phyloP scores from a whole-genome alignment of 768 basidiomycete species.

The Podaxis carcinomalis region DNA sequence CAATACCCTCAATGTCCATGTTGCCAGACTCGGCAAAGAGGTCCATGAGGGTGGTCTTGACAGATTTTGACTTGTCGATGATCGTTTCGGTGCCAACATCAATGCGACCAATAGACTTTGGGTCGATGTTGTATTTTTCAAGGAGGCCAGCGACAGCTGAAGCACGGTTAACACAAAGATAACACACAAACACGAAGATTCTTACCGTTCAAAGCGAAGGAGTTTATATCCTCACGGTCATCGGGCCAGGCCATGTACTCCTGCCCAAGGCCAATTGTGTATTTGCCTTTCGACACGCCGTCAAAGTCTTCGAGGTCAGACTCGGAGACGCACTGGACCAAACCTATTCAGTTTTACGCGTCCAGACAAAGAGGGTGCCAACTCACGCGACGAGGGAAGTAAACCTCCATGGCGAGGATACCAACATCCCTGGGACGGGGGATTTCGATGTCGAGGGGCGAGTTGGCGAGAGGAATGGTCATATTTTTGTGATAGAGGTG shows the following conservation, averaged over 20 bases:
- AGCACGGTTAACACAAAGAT: slow-evolving; percentile 6
- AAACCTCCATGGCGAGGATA: slow-evolving; percentile 89
- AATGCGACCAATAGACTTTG: slow-evolving; percentile 92
- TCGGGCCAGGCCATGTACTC: slow-evolving; percentile 99
- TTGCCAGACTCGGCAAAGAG: slow-evolving; percentile 92
- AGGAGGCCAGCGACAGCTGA: slow-evolving; percentile 86
- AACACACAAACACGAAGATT: not conserved
- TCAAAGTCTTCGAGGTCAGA: slow-evolving; percentile 92
- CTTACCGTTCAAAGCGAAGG: slow-evolving; percentile 90
- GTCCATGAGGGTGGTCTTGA: slow-evolving; percentile 98
- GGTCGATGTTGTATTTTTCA: slow-evolving; percentile 93
- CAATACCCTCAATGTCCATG: slow-evolving; percentile 96
- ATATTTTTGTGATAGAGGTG: slow-evolving; percentile 22
- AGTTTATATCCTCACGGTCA: slow-evolving; percentile 99
- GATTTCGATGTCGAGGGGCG: slow-evolving; percentile 31
- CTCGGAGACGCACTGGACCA: slow-evolving; percentile 85
- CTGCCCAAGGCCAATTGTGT: slow-evolving; percentile 98
- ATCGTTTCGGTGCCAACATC: slow-evolving; percentile 99
- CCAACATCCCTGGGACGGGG: slow-evolving; percentile 90
- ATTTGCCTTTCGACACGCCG: slow-evolving; percentile 92
- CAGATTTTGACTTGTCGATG: slow-evolving; percentile 99
- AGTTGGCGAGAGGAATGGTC: slow-evolving; percentile 35
- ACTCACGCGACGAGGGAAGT: slow-evolving; percentile 88
- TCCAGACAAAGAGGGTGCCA: slow-evolving; percentile 1
- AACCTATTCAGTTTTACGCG: slow-evolving; percentile 10